Conservation (phyloP, 495 filamentous ascomycete genomes). For the Aspergillus panamensis region DNA sequence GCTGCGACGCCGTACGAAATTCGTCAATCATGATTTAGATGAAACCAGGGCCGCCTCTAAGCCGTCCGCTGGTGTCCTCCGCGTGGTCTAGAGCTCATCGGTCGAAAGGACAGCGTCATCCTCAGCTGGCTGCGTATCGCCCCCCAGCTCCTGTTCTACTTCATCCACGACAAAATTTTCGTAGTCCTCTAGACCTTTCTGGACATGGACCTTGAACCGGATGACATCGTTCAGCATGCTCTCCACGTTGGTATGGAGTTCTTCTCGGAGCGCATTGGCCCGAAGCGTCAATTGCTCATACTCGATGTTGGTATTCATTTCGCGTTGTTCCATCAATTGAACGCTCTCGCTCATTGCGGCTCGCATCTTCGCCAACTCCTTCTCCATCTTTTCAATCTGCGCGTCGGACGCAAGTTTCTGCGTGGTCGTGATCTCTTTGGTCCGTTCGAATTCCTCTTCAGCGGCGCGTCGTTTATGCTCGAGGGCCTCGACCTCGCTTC, state of each 20-base stretch:
- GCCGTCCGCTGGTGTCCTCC: not conserved
- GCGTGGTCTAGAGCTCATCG: slow-evolving; percentile 29
- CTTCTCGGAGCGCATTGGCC: slow-evolving; percentile 81
- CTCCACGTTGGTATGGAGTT: slow-evolving; percentile 93
- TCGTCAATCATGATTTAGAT: slow-evolving; percentile 18
- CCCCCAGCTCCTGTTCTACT: slow-evolving; percentile 75
- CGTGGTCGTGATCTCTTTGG: slow-evolving; percentile 81
- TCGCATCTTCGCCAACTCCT: slow-evolving; percentile 90
- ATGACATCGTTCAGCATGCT: slow-evolving; percentile 95
- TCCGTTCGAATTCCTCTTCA: slow-evolving; percentile 90
- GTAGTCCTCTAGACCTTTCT: slow-evolving; percentile 86
- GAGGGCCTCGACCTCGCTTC: slow-evolving; percentile 86
- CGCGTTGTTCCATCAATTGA: slow-evolving; percentile 87
- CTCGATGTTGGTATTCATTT: slow-evolving; percentile 97
- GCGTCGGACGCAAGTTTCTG: slow-evolving; percentile 84
- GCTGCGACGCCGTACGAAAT: not conserved
- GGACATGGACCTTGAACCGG: slow-evolving; percentile 96
- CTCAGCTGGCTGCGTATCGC: slow-evolving; percentile 32
- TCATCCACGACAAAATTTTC: slow-evolving; percentile 89
- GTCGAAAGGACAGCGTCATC: slow-evolving; percentile 21
- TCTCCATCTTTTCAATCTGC: slow-evolving; percentile 98
- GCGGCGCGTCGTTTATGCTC: slow-evolving; percentile 79
- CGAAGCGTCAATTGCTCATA: slow-evolving; percentile 86
- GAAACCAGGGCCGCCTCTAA: not conserved
- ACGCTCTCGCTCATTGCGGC: slow-evolving; percentile 80